Evolutionary conservation across 306 rosid genomes (phyloP).

Genomic region (Ochetophila trinervis): DNA sequence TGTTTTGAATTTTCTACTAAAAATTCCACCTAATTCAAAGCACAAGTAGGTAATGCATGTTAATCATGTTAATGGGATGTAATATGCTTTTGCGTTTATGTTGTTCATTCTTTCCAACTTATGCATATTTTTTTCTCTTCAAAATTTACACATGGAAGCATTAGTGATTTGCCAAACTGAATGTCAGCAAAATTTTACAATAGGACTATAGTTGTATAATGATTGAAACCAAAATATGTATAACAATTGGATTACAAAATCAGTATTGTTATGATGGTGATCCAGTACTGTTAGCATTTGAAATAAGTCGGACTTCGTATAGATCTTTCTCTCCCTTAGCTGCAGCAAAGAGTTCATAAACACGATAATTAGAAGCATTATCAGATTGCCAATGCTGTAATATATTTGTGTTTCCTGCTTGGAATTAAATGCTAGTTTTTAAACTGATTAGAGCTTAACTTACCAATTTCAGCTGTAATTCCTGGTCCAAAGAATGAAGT

Average conservation of each 20-base stretch:
- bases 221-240: conserved; percentile 29
- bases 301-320: conserved; percentile 77
- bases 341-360: conserved; percentile 37
- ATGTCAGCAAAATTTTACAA: conserved; percentile 37
- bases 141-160: conserved; percentile 33
- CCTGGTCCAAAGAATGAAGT: conserved; percentile 96
- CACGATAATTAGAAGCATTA: background rate
- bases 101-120: conserved; percentile 17
- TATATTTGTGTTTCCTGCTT: background rate
- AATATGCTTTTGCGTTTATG: too few relatives aligned
- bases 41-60: too few relatives aligned
- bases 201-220: conserved; percentile 35
- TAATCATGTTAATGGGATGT: too few relatives aligned
- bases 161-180: conserved; percentile 22
- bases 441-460: conserved; percentile 24
- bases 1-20: too few relatives aligned
- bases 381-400: background rate
- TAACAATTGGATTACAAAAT: conserved; percentile 28
- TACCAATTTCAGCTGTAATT: conserved; percentile 88
- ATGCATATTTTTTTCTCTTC: conserved; percentile 24
- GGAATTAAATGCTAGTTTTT: background rate
- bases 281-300: conserved; percentile 40
- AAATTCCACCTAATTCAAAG: too few relatives aligned
- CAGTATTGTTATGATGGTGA: conserved; percentile 34
- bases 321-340: conserved; percentile 63